Conservation (phyloP, 805 yeast genomes). For the Hanseniaspora vineae region DNA sequence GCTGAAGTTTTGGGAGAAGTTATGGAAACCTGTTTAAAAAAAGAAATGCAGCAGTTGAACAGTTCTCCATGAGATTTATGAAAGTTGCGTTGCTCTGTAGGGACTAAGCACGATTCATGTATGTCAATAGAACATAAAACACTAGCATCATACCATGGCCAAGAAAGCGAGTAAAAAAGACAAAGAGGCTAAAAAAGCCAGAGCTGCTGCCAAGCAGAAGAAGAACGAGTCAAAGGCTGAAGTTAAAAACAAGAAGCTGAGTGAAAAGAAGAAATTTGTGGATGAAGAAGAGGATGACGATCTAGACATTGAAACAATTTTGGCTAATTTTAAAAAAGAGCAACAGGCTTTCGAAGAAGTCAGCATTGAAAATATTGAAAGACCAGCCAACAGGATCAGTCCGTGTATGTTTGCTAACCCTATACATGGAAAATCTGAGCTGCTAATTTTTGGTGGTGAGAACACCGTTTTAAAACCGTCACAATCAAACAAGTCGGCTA, state of each 20-base stretch:
- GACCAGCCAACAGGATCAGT: conserved; percentile 62
- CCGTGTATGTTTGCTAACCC: conserved; percentile 69
- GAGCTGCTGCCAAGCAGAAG: conserved; percentile 69
- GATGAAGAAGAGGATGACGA: conserved; percentile 76
- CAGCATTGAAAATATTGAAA: conserved; percentile 38
- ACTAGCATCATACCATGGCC: conserved; percentile 43
- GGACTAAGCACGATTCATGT: too few species aligned
- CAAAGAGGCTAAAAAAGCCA: conserved; percentile 84
- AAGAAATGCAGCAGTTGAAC: too few species aligned
- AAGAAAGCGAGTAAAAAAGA: conserved; percentile 67
- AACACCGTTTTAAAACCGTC: conserved; percentile 23
- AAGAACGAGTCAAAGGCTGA: conserved; percentile 69
- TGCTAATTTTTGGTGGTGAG: conserved; percentile 88
- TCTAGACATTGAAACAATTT: conserved; percentile 71
- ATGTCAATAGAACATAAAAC: background rate
- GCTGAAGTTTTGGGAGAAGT: too few species aligned
- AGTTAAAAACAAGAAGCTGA: conserved; percentile 50
- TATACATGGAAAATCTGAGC: conserved; percentile 59
- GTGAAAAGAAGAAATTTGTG: conserved; percentile 50
- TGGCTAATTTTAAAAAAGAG: conserved; percentile 64
- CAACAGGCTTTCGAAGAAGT: conserved; percentile 72
- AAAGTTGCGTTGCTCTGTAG: too few species aligned
- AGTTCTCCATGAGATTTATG: too few species aligned
- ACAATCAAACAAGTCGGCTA: conserved; percentile 24
- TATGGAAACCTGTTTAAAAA: too few species aligned